These are phyloP conservation scores for Sedum album DNA, from an alignment of 164 flowering plant species.

Conservation along the genomic window DNA sequence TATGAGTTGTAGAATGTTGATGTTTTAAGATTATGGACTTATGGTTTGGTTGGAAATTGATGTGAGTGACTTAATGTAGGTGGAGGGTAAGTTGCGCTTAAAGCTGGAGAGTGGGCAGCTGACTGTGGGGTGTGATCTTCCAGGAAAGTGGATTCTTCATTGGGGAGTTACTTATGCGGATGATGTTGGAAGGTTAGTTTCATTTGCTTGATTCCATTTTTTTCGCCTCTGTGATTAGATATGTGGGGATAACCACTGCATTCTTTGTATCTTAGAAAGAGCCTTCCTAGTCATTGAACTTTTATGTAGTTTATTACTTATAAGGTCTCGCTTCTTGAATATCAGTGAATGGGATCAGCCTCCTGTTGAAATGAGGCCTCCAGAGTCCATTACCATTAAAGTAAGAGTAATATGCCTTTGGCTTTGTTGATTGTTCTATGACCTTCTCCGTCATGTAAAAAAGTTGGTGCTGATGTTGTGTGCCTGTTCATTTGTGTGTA, in stretches of 20 bases:
- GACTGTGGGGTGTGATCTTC: constrained; percentile 69
- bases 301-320: not conserved
- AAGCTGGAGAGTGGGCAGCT: constrained; percentile 50
- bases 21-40: not conserved
- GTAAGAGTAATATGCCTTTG: constrained; percentile 24
- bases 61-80: constrained; percentile 27
- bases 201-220: not conserved
- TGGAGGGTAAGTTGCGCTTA: constrained; percentile 67
- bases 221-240: too few relatives aligned
- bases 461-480: not conserved
- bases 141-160: constrained; percentile 93
- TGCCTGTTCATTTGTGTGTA: constrained; percentile 17
- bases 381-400: constrained; percentile 69
- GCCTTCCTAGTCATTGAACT: too few relatives aligned
- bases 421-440: too few relatives aligned
- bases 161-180: constrained; percentile 76
- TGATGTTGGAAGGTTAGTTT: constrained; percentile 58
- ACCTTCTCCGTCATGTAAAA: not conserved
- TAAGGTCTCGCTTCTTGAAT: constrained; percentile 4
- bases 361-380: constrained; percentile 77
- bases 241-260: too few relatives aligned
- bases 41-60: not conserved
- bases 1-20: not conserved
- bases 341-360: constrained; percentile 99
- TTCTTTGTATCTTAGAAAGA: too few relatives aligned